Evolutionary conservation across 176 grass and related monocot genomes (phyloP).

Genomic region (Cocos nucifera): DNA sequence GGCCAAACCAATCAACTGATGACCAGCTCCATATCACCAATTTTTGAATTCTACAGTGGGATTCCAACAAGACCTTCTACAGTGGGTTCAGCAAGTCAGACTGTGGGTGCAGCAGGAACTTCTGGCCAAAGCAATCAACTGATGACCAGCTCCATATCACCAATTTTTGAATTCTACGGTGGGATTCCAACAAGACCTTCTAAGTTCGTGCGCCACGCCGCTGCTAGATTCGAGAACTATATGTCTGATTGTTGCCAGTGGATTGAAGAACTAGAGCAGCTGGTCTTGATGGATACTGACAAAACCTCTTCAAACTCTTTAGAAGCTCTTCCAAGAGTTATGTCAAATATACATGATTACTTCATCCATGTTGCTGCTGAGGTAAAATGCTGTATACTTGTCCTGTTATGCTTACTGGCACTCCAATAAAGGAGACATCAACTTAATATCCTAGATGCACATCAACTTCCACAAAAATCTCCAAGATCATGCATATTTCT

Average conservation of each 20-base stretch:
- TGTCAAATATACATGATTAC: constrained; percentile 73
- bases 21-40: constrained; percentile 16
- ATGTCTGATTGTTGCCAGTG: constrained; percentile 47
- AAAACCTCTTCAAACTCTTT: constrained; percentile 32
- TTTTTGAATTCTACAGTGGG: constrained; percentile 36
- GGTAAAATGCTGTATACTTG: constrained; percentile 28
- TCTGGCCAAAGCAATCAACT: constrained; percentile 34
- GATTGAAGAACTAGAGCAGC: constrained; percentile 61
- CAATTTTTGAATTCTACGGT: constrained; percentile 36
- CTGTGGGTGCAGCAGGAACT: neutral
- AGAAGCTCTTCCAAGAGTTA: constrained; percentile 55
- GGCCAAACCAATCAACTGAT: constrained; percentile 34
- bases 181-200: constrained; percentile 50
- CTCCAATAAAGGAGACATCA: no score
- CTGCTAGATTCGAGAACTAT: constrained; percentile 53
- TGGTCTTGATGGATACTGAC: constrained; percentile 43
- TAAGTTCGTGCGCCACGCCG: constrained; percentile 40
- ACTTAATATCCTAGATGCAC: no score
- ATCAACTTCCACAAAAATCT: no score
- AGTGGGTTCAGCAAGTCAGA: constrained; percentile 11
- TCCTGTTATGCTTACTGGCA: no score
- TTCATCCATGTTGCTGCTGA: constrained; percentile 77
- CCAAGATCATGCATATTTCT: no score
- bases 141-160: constrained; percentile 14
- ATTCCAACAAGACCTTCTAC: constrained; percentile 50